Base-by-base conservation (phyloP, 1,284 basidiomycete species). In the Hypsizygus ulmarius region DNA sequence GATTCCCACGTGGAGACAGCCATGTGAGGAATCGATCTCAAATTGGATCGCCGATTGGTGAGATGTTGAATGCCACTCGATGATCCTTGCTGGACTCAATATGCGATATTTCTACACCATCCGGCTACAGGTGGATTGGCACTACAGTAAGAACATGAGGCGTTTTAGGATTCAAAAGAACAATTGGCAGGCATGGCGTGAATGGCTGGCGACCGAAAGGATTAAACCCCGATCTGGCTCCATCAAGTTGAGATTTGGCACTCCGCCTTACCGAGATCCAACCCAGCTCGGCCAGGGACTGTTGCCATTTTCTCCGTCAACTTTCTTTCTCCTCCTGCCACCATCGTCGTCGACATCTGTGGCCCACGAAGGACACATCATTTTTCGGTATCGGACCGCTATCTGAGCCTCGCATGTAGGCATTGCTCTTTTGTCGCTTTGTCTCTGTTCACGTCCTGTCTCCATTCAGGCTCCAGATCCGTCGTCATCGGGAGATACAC, bases 401-500 rank as follows among this genome's bases (percentile, higher is more conserved):
- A 37, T 14, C 21, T 25, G 12, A 43, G 39, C n/a, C 35, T 40
- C 38, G 37, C 35, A 37, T 45, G 52, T 48, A 42, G 34, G 44
- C 38, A 53, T 52, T 45, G 47, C 15, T 54, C 28, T 39, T 46
- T 44, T 40, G 21, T 47, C 18, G 41, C 37, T 43, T 30, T 42
- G 27, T 41, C 43, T 44, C 49, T 53, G 48, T 54, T 57, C 45
- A 56, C 58, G 43, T 52, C 8, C 42, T 51, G 47, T 54, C 50
- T 50, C 48, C 54, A 47, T 52, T 42, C 51, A 57, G 45, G 51
- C 50, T 35, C 64, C 55, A 77, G 74, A 77, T 79, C 75, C 75
- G 72, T 64, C 69, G 67, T 65, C 75, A 76, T 78, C 76, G 77
- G 75, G 70, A 74, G 74, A 75, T 75, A 68, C 64, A 61, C 57